phyloP scores from a whole-genome alignment of 805 yeast species.

The Naumovozyma dairenensis region DNA sequence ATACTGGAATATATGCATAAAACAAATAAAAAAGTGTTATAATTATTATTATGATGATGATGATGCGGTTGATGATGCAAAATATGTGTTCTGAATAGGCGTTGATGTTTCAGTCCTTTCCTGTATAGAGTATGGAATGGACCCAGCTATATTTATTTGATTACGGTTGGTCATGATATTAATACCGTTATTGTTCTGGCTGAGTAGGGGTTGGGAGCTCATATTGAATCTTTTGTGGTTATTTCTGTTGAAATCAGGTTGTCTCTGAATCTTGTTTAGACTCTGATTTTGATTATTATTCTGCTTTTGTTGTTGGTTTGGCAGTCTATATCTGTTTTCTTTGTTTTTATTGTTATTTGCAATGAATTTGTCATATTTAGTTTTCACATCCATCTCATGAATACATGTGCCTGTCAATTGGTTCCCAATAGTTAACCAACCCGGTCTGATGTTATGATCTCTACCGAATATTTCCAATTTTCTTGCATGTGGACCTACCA shows the following conservation, averaged over 20 bases:
- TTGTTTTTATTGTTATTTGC: background rate
- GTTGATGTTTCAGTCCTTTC: too few species aligned
- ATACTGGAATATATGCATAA: too few species aligned
- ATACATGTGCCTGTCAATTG: conserved; percentile 55
- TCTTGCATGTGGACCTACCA: conserved; percentile 67
- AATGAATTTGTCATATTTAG: conserved; percentile 28
- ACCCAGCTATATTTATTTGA: too few species aligned
- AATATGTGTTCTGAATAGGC: too few species aligned
- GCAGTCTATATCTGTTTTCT: background rate
- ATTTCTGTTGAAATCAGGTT: background rate
- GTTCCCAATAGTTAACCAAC: conserved; percentile 86
- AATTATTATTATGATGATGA: too few species aligned
- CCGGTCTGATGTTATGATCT: conserved; percentile 74
- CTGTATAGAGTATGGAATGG: too few species aligned
- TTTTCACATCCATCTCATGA: conserved; percentile 46
- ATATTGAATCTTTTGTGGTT: background rate
- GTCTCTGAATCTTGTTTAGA: background rate
- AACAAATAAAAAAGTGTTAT: too few species aligned
- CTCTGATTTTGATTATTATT: background rate
- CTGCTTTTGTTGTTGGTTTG: background rate
- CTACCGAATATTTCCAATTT: conserved; percentile 87
- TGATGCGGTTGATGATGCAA: too few species aligned
- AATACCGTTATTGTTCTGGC: too few species aligned
- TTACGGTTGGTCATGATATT: too few species aligned
- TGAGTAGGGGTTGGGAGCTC: too few species aligned